Evolutionary conservation across 345 rosid species (phyloP), one percentile per base, ranked within the genome.

Genomic region (Gossypium mustelinum): DNA sequence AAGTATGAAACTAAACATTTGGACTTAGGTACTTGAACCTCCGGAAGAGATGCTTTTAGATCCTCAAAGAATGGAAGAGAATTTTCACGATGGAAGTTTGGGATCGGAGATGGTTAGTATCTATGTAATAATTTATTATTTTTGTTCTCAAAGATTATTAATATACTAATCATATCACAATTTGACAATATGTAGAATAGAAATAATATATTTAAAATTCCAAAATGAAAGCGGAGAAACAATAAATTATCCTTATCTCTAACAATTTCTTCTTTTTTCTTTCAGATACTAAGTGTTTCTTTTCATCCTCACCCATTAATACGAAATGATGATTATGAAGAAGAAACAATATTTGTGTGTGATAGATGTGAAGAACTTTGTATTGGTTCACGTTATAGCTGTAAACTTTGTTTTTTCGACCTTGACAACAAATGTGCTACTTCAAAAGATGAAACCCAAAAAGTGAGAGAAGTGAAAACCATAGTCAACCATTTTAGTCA

Each of bases 401-500:
- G 34, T 24, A 22, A 11, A 20, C 62, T 58, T 58, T 58, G 62
- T 58, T 58, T 13, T 4, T 10, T 58, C 29, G 22, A 22, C 34
- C 34, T 58, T 58, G 13, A 10, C 14, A 0, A 12, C 16, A 58
- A 14, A 58, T 58, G 62, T 24, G 34, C 56, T 48, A 1, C 39
- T 47, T 13, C 48, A 67, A 24, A 27, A 10, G 3, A n/a, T 9
- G 24, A 27, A 29, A 41, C 11, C 2, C 10, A 3, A 3, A 29
- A 16, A 8, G 44, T 1, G 1, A 17, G 20, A 14, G 12, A 51
- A 25, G 25, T 29, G 11, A 27, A 51, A 51, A 25, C 24, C 47
- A 69, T 9, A 51, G n/a, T 51, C 45, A 2, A 0, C 45, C 73
- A 69, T 69, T 69, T 69, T 4, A 69, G 59, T 13, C 73, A 69